Conservation (phyloP, 495 filamentous ascomycete genomes). For the Parathielavia hyrcaniae region DNA sequence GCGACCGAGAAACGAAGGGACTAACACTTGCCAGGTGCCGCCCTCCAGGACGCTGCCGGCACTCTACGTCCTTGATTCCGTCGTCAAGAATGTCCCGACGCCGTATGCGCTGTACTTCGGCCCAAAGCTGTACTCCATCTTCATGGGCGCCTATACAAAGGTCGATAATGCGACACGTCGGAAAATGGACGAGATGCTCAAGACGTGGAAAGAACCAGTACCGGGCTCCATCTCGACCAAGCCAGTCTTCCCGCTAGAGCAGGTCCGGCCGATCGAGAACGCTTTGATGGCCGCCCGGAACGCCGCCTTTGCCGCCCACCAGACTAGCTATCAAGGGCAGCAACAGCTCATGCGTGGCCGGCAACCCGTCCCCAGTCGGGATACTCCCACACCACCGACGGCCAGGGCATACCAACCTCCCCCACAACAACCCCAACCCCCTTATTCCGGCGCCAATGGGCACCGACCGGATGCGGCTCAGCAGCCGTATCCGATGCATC, state of each 20-base stretch:
- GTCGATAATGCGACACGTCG: slow-evolving; percentile 74
- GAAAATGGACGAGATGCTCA: slow-evolving; percentile 94
- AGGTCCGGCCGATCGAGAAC: slow-evolving; percentile 85
- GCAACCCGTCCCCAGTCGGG: slow-evolving; percentile 51
- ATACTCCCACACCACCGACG: slow-evolving; percentile 64
- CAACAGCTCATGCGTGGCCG: slow-evolving; percentile 57
- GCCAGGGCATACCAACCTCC: slow-evolving; percentile 31
- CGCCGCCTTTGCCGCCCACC: slow-evolving; percentile 62
- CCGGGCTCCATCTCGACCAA: slow-evolving; percentile 80
- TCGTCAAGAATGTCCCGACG: slow-evolving; percentile 97
- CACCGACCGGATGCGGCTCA: slow-evolving; percentile 19
- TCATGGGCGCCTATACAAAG: slow-evolving; percentile 90
- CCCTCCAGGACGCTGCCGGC: slow-evolving; percentile 84
- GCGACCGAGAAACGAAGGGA: not conserved
- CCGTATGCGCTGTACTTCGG: slow-evolving; percentile 94
- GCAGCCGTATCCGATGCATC: slow-evolving; percentile 27
- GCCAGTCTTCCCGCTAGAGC: slow-evolving; percentile 81
- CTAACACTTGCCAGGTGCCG: slow-evolving; percentile 54
- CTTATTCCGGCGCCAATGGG: slow-evolving; percentile 20
- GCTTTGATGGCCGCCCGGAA: slow-evolving; percentile 84
- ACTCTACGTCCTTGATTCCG: slow-evolving; percentile 95
- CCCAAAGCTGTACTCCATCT: slow-evolving; percentile 82
- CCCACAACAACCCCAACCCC: slow-evolving; percentile 25
- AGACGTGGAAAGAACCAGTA: slow-evolving; percentile 96
- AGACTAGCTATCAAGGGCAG: slow-evolving; percentile 57